Evolutionary conservation across 345 rosid genomes (phyloP), one percentile per base, ranked within the genome.

Genomic region (Acer campestre): DNA sequence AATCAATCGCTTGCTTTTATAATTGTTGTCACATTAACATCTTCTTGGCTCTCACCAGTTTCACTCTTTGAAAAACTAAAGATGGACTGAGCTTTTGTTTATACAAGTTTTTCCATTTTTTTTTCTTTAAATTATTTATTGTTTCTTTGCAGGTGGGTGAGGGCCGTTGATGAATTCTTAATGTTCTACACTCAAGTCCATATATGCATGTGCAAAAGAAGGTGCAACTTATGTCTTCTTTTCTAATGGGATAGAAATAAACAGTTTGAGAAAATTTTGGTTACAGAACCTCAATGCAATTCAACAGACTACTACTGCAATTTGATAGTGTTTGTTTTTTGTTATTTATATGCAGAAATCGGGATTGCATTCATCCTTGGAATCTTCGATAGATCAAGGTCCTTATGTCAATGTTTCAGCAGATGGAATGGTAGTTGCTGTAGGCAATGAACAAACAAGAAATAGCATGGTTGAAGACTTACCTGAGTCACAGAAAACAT

Each of bases 81-180:
- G 61, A 53, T 1, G 14, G 22, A 53, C 27, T 2, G 22, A 16
- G 31, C 62, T 2, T 69, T 53, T 16, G 18, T 53, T 53, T 18
- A 29, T 18, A 67, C 46, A 20, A 29, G 40, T 51, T 9, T 42
- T 42, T 55, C 17, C 67, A 0, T 27, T 51, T 17, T 31, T 75
- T 12, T 65, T 65, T 46, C 56, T n/a, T 61, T 61, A 76, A 61
- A 68, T 1, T 76, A 20, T 74, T 64, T 62, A 59, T 67, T 56
- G 9, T 70, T 65, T 14, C 3, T 40, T 49, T 73, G 82, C 90
- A 93, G 98, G 98, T 95, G 98, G 98, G 95, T 93, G 22, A 87
- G 95, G 78, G 98, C 97, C 63, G 81, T 84, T 56, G 82, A 83
- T 68, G 98, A 95, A 84, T 92, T 87, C 96, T 93, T 75, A 76